Percentiles rank a stretch among this genome's conserved stretches.
Conservation (phyloP, 106 monocot genomes). For the Dendrobium chrysotoxum region DNA sequence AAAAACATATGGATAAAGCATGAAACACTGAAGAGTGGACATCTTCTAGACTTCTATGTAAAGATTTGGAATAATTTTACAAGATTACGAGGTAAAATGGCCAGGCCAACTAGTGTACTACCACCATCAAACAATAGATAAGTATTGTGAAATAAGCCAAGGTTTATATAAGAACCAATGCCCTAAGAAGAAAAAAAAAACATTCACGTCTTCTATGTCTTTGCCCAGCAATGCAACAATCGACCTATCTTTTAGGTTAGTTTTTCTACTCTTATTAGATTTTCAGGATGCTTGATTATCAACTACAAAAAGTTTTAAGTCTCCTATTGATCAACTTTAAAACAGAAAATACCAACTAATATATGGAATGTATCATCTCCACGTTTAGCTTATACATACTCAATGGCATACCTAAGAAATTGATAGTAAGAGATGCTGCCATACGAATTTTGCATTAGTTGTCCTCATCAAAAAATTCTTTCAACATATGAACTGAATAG, state of each 20-base stretch:
- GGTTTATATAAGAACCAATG: not conserved
- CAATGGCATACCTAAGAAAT: not conserved
- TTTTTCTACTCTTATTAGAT: not conserved
- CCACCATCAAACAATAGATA: not conserved
- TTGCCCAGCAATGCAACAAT: not conserved
- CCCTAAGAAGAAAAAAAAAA: not conserved
- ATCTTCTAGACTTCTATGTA: not conserved
- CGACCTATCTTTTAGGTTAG: not conserved
- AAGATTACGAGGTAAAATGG: not conserved
- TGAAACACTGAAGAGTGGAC: too few relatives aligned
- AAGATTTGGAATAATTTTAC: not conserved
- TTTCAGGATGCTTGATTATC: not conserved
- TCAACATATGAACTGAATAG: too few relatives aligned
- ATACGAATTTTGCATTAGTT: not conserved
- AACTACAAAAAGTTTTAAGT: not conserved
- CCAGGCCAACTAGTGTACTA: not conserved
- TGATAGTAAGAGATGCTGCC: not conserved
- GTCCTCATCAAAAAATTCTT: not conserved
- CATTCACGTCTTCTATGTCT: not conserved
- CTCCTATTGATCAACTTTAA: not conserved
- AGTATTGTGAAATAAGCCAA: not conserved
- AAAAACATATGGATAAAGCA: not conserved
- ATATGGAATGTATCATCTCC: not conserved
- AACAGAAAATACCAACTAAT: not conserved
- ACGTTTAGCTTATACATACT: not conserved